Evolutionary conservation across 805 yeast genomes (phyloP), one percentile per base, ranked within the genome.

Genomic region (Candida manassasensis): DNA sequence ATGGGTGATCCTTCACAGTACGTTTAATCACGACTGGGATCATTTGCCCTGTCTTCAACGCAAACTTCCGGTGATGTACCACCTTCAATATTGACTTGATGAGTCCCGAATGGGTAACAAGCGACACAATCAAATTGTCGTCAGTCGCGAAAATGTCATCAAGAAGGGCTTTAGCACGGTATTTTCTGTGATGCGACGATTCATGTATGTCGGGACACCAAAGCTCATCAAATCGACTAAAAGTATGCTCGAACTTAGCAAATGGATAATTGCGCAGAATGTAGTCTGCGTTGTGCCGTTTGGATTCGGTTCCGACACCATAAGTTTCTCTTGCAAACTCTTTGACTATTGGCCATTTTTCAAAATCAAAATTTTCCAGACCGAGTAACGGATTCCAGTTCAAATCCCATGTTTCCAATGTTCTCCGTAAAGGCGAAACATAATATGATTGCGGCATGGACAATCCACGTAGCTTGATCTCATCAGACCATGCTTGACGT

Each of bases 291-390:
- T 40, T 24, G 37, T 59, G 64, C 28, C 63, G 45, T 39, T 52
- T 41, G 32, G 62, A 55, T 15, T 46, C 48, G 2, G 63, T 55
- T 3, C 56, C 54, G 13, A 59, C 49, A 2, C 67, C 67, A 37
- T 57, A 60, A 4, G 58, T 53, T 37, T 60, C 67, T 29, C 67
- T 39, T 1, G 56, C 52, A 25, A 34, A 25, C 35, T 59, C 65
- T 34, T 52, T 57, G 14, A 59, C 52, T 6, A 42, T 25, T 1
- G 63, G 60, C 3, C 19, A 18, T 12, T 53, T 40, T 11, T 46
- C 40, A 4, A 54, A 50, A 28, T 56, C 34, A n/a, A 24, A 24
- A 11, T 24, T 24, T n/a, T 24, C 27, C 12, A 11, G 6, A 5
- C 6, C 12, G 38, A 54, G 29, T 19, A 48, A 28, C 8, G 25